Evolutionary conservation across 305 asterid genomes (phyloP).

Genomic region (Fraxinus nigra): DNA sequence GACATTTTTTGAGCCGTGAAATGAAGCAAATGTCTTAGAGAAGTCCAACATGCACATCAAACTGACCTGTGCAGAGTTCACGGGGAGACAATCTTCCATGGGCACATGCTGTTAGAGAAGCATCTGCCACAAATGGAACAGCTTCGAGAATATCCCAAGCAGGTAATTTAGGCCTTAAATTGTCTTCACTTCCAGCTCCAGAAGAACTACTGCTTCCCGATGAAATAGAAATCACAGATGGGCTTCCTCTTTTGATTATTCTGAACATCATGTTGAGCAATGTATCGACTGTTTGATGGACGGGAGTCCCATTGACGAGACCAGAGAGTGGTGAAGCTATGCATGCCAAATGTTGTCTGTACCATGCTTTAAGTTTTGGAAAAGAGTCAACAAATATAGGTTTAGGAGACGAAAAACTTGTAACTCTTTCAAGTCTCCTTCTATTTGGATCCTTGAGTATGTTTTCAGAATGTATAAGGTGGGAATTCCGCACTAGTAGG

Average conservation of each 20-base stretch:
- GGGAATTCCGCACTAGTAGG: constrained; percentile 73
- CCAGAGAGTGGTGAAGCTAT: constrained; percentile 94
- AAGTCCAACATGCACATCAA: not conserved
- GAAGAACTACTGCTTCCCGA: constrained; percentile 87
- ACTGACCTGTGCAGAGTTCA: constrained; percentile 92
- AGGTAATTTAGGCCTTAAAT: constrained; percentile 71
- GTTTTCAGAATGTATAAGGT: constrained; percentile 55
- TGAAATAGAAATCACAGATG: constrained; percentile 46
- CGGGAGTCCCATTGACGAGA: constrained; percentile 81
- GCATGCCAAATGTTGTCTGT: constrained; percentile 90
- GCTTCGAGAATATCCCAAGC: constrained; percentile 99
- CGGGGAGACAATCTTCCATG: constrained; percentile 92
- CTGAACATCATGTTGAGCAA: constrained; percentile 86
- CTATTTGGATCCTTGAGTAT: constrained; percentile 69
- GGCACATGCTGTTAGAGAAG: constrained; percentile 93
- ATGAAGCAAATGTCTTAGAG: not conserved
- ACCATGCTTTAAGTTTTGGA: constrained; percentile 95
- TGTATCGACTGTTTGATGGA: constrained; percentile 72
- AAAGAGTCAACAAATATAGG: constrained; percentile 96
- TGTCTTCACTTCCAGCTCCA: constrained; percentile 70
- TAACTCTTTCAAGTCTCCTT: constrained; percentile 73
- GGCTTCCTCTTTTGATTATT: constrained; percentile 61
- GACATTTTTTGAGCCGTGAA: not conserved
- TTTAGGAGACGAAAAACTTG: constrained; percentile 56
- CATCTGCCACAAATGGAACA: constrained; percentile 93